Base-by-base conservation (phyloP, 2,329 filamentous ascomycete species). In the Microascus cirrosus region DNA sequence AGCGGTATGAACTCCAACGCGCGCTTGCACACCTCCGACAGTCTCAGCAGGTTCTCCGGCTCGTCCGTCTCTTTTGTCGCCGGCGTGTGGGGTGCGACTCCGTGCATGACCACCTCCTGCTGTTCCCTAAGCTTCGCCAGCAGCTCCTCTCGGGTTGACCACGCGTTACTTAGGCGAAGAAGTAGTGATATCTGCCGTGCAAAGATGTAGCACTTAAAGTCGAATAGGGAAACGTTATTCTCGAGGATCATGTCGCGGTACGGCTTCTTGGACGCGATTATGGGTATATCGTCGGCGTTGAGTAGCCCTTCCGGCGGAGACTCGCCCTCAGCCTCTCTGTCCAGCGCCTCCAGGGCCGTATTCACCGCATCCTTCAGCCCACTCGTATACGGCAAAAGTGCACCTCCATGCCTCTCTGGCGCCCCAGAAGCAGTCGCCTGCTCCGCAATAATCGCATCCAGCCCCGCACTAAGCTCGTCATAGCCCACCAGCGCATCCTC, bases 401-500 rank as follows among this genome's bases (percentile, higher is more conserved):
- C 81, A 32, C 88, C 87, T 2, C 88, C 86, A 58, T 90, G 85
- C 25, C 85, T 80, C 60, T 84, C 80, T 1, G 80, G 77, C 1
- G 77, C 77, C 1, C 80, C 83, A 3, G 80, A 76, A 4, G 36
- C 36, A 1, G 76, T 70, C 11, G 79, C 75, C 64, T 94, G 86
- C 54, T 95, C 90, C 56, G 86, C 80, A 28, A 96, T 81, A 22
- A 95, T 84, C 12, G 85, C 80, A 69, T 97, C 93, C 34, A 99
- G 76, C 0, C 92, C 93, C 55, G 93, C 84, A 50, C 89, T 89
- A 11, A 99, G 82, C 73, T 99, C 93, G 69, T 97, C 94, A 65
- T 99, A 99, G 15, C 91, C 90, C 4, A 94, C 89, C 45, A 99
- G 74, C 2, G 94, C 93, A 77, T 99, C 94, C 67, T 99, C 94